Conservation (phyloP, 768 basidiomycete genomes). For the Pleurotus sapidus region DNA sequence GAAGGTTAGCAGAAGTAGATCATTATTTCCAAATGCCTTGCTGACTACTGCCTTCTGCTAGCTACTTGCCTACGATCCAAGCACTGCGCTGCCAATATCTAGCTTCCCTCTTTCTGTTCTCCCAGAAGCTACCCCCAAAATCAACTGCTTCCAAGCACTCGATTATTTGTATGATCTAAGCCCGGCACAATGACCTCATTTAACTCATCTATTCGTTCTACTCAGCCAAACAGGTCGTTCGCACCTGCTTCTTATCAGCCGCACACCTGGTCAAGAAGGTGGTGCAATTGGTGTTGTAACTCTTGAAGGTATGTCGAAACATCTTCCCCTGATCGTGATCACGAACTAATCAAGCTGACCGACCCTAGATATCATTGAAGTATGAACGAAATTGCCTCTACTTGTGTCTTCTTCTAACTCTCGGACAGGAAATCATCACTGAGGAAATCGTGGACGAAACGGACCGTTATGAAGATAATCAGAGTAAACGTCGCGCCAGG, state of each 20-base stretch:
- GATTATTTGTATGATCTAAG: slow-evolving; percentile 73
- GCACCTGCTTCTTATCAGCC: slow-evolving; percentile 84
- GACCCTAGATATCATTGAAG: slow-evolving; percentile 69
- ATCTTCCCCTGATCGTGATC: not conserved
- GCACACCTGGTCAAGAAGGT: slow-evolving; percentile 76
- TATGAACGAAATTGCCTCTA: slow-evolving; percentile 14
- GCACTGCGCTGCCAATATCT: slow-evolving; percentile 70
- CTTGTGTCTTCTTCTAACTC: not conserved
- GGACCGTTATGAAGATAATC: slow-evolving; percentile 86
- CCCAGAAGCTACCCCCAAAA: slow-evolving; percentile 84
- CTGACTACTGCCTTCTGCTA: slow-evolving; percentile 22
- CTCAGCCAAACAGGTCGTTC: slow-evolving; percentile 89
- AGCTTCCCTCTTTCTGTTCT: slow-evolving; percentile 77
- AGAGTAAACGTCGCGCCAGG: slow-evolving; percentile 70
- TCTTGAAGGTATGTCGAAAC: slow-evolving; percentile 58
- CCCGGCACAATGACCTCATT: not conserved
- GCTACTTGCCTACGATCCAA: slow-evolving; percentile 89
- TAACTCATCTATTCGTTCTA: not conserved
- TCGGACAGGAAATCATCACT: slow-evolving; percentile 79
- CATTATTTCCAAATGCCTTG: not conserved
- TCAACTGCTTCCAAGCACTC: slow-evolving; percentile 93
- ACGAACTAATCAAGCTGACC: not conserved
- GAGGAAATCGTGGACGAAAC: slow-evolving; percentile 98
- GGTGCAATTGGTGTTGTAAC: slow-evolving; percentile 93
- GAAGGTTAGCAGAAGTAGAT: slow-evolving; percentile 43